phyloP scores from a whole-genome alignment of 192 early-diverging fungal genomes.

The Coemansia sp. region DNA sequence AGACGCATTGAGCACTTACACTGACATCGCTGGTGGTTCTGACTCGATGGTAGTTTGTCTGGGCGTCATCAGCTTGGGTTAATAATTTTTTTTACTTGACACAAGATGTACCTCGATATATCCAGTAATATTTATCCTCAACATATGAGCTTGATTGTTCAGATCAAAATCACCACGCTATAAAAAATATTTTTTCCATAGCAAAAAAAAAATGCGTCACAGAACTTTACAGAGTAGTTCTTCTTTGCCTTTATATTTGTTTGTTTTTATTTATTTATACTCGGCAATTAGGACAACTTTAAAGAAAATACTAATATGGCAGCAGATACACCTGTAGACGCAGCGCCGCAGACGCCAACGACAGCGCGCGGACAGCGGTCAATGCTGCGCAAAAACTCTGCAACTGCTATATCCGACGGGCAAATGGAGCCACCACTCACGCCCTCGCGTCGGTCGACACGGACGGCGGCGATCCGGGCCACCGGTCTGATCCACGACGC shows the following conservation, averaged over 20 bases:
- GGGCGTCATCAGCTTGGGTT: conserved; percentile 11
- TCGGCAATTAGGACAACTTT: not conserved
- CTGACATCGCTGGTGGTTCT: not conserved
- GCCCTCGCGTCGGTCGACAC: conserved; percentile 40
- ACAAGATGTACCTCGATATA: not conserved
- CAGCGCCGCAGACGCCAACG: conserved; percentile 21
- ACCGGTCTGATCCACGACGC: conserved; percentile 33
- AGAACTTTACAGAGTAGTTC: not conserved
- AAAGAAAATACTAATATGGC: not conserved
- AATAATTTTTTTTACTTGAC: not conserved
- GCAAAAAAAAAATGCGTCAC: not conserved
- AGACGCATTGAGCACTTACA: conserved; percentile 10
- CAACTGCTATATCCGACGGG: not conserved
- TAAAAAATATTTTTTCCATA: conserved; percentile 2
- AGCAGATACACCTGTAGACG: conserved; percentile 2
- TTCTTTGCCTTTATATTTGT: not conserved
- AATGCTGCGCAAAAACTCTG: conserved; percentile 13
- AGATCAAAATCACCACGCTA: not conserved
- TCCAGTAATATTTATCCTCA: too few species aligned
- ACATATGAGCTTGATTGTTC: not conserved
- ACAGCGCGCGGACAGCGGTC: conserved; percentile 25
- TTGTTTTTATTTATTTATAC: not conserved
- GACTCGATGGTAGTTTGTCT: conserved; percentile 22
- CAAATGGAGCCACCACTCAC: conserved; percentile 23
- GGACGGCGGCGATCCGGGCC: conserved; percentile 33